Conservation (phyloP, 441 rosid species). For the Arabidopsis hybrid region DNA sequence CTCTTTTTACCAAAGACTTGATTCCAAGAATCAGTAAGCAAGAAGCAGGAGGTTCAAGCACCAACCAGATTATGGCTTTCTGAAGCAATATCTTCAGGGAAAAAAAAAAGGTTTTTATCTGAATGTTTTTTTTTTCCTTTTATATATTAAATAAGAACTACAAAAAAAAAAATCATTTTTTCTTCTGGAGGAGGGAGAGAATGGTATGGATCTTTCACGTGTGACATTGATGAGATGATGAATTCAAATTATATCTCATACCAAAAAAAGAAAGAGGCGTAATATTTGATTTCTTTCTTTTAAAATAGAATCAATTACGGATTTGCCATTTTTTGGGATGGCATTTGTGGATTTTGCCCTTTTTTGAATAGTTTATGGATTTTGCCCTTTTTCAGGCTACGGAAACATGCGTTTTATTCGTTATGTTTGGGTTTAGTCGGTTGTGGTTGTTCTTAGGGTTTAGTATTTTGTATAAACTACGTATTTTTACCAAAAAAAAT, state of each 20-base stretch:
- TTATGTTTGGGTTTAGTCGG: no score
- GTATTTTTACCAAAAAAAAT: no score
- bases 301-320: no score
- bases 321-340: no score
- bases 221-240: conserved; percentile 66
- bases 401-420: no score
- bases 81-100: conserved; percentile 44
- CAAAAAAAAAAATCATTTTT: conserved; percentile 25
- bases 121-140: not conserved
- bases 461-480: no score
- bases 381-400: no score
- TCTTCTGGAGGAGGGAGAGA: conserved; percentile 23
- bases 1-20: conserved; percentile 40
- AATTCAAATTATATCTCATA: conserved; percentile 35
- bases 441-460: no score
- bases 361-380: no score
- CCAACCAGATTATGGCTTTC: conserved; percentile 48
- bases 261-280: conserved; percentile 37
- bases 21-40: conserved; percentile 31
- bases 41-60: conserved; percentile 46
- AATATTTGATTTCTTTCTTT: conserved; percentile 31
- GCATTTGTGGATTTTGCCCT: no score
- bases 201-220: conserved; percentile 61
- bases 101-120: conserved; percentile 26
- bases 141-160: conserved; percentile 19